phyloP scores from a whole-genome alignment of 805 yeast genomes.

The Pichia occidentalis region DNA sequence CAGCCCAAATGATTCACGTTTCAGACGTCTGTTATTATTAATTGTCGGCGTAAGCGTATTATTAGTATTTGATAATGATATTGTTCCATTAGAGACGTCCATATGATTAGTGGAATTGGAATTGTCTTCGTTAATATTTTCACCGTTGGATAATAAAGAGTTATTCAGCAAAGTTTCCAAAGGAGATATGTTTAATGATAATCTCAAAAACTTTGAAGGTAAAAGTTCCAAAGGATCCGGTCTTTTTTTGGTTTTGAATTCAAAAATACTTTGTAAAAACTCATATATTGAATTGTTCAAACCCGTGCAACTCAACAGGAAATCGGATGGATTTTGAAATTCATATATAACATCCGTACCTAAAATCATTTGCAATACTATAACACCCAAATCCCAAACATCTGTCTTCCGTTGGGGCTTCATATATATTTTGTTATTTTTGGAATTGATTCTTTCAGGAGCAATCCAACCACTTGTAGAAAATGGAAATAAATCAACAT shows the following conservation, averaged over 20 bases:
- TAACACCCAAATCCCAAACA: slow-evolving; percentile 87
- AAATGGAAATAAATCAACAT: slow-evolving; percentile 23
- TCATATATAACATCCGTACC: slow-evolving; percentile 52
- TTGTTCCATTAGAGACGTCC: not conserved
- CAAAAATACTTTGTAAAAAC: slow-evolving; percentile 61
- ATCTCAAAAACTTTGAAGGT: slow-evolving; percentile 75
- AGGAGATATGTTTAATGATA: slow-evolving; percentile 44
- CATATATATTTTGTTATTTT: slow-evolving; percentile 22
- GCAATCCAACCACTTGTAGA: slow-evolving; percentile 57
- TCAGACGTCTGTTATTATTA: slow-evolving; percentile 7
- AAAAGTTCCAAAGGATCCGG: slow-evolving; percentile 79
- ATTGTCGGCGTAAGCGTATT: not conserved
- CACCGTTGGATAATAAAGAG: not conserved
- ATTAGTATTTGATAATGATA: not conserved
- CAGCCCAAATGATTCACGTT: slow-evolving; percentile 28
- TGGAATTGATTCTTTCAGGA: slow-evolving; percentile 52
- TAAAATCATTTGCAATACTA: slow-evolving; percentile 58
- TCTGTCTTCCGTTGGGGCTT: slow-evolving; percentile 77
- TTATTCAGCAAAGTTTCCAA: slow-evolving; percentile 13
- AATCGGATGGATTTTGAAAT: slow-evolving; percentile 57
- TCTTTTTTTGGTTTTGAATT: slow-evolving; percentile 58
- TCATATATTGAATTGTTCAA: slow-evolving; percentile 55
- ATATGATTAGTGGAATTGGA: not conserved
- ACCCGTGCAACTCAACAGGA: slow-evolving; percentile 34
- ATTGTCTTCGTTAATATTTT: not conserved